A percentile compares a stretch with the other conserved stretches of the same genome.
Conservation (phyloP, 2,329 filamentous ascomycete genomes). For the Sordariomycetes sp. region DNA sequence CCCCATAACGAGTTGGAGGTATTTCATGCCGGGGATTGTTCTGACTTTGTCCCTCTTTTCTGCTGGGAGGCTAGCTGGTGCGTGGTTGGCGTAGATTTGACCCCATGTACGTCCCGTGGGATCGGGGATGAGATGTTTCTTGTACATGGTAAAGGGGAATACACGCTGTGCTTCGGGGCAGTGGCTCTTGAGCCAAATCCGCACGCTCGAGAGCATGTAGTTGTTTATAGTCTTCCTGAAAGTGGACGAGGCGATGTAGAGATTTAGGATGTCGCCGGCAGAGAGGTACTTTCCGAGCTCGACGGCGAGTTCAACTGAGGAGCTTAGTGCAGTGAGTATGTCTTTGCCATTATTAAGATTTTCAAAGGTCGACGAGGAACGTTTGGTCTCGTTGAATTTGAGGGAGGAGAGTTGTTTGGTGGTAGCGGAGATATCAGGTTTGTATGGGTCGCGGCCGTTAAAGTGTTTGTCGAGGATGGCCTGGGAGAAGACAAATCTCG, state of each 20-base stretch:
- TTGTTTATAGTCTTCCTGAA: conserved; percentile 53
- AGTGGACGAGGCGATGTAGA: conserved; percentile 55
- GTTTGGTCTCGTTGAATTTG: background rate
- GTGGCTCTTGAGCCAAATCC: conserved; percentile 41
- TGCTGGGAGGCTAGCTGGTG: conserved; percentile 1
- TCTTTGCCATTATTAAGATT: conserved; percentile 27
- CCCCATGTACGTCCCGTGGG: conserved; percentile 37
- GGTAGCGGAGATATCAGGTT: conserved; percentile 2
- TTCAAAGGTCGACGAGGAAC: conserved; percentile 8
- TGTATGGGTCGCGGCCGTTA: conserved; percentile 17
- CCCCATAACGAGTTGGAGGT: conserved; percentile 57
- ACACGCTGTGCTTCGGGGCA: conserved; percentile 45
- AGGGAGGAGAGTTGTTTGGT: background rate
- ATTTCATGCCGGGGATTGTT: conserved; percentile 53
- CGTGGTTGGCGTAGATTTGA: conserved; percentile 9
- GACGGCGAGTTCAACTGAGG: conserved; percentile 41
- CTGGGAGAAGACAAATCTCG: conserved; percentile 18
- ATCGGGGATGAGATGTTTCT: conserved; percentile 47
- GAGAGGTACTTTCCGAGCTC: conserved; percentile 45
- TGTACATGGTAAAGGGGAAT: conserved; percentile 55
- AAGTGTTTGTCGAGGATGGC: conserved; percentile 18
- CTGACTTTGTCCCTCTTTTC: conserved; percentile 21
- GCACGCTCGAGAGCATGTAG: conserved; percentile 49
- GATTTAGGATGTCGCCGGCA: conserved; percentile 46
- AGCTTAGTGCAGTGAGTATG: conserved; percentile 32